Evolutionary conservation across 495 filamentous ascomycete species (phyloP).

Genomic region (Xylaria bambusicola): DNA sequence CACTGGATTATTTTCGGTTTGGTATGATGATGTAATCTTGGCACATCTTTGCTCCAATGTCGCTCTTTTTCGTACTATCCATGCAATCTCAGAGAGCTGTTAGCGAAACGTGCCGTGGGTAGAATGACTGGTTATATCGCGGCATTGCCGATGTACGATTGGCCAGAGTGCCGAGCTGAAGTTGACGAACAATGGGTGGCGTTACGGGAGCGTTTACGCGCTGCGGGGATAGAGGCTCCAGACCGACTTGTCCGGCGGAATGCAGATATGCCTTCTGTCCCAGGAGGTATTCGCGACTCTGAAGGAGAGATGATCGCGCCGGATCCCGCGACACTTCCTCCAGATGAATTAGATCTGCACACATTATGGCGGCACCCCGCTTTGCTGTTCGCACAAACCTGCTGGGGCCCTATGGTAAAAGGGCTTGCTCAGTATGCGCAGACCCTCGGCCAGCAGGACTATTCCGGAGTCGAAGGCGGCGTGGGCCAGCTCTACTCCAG

Average conservation of each 20-base stretch:
- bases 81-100: not conserved
- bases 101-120: not conserved
- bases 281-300: conserved; percentile 6
- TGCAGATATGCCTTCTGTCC: conserved; percentile 9
- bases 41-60: not conserved
- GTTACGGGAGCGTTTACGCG: conserved; percentile 3
- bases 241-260: conserved; percentile 2
- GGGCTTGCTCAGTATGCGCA: conserved; percentile 9
- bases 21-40: not conserved
- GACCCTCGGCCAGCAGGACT: conserved; percentile 9
- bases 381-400: conserved; percentile 6
- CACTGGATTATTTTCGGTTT: no score
- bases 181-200: conserved; percentile 12
- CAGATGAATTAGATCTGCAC: conserved; percentile 1
- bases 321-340: conserved; percentile 7
- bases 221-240: conserved; percentile 7
- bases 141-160: conserved; percentile 14
- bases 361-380: conserved; percentile 11
- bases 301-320: conserved; percentile 7
- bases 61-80: not conserved
- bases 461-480: conserved; percentile 9
- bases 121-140: conserved; percentile 5
- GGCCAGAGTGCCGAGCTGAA: conserved; percentile 12
- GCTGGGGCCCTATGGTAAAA: conserved; percentile 13
- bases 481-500: conserved; percentile 1